Evolutionary conservation across 1,284 basidiomycete species (phyloP), one percentile per base, ranked within the genome.

Genomic region (Pseudozyma hubeiensis): DNA sequence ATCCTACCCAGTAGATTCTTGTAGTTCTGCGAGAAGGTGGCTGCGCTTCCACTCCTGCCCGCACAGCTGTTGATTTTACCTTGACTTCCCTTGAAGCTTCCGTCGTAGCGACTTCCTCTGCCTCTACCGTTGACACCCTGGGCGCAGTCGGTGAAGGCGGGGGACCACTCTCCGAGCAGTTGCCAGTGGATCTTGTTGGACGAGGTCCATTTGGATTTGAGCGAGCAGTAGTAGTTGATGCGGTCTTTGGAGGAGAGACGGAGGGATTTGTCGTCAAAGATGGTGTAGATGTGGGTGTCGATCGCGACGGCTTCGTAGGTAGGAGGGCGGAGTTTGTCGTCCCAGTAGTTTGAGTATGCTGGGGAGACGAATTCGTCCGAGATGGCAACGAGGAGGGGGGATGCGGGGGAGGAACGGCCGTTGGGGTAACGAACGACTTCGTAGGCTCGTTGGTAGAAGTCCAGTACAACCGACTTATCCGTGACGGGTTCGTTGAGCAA

Each of bases 281-380:
- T 75, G 16, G 71, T 80, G 71, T 84, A 84, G 50, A 82, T 65
- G 73, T 85, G 85, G 6, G 79, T 76, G 64, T 97, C 94, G 85
- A 97, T 88, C 24, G 90, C 88, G 33, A 95, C 93, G 39, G 89
- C 90, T 57, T 86, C 77, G 78, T 84, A 88, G 14, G 78, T 66
- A 87, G 87, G 84, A 29, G 87, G 75, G 1, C 87, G 87, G 87
- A 91, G 87, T 81, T 90, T 92, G 46, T 89, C 89, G 53, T 87
- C 85, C 91, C 92, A 96, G 78, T 88, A 91, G 53, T 65, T 53
- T 41, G 59, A 64, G 47, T 49, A 59, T 61, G 87, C 88, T 37
- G 93, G 86, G 34, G 89, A 87, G 84, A 93, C 90, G 88, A 97
- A 92, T 5, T 91, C 93, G 81, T 97, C 95, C 79, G 92, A 90